A percentile compares a stretch with the other conserved stretches of the same genome.
Evolutionary conservation across 2,329 filamentous ascomycete species (phyloP).

Genomic region (Neonectria coccinea): DNA sequence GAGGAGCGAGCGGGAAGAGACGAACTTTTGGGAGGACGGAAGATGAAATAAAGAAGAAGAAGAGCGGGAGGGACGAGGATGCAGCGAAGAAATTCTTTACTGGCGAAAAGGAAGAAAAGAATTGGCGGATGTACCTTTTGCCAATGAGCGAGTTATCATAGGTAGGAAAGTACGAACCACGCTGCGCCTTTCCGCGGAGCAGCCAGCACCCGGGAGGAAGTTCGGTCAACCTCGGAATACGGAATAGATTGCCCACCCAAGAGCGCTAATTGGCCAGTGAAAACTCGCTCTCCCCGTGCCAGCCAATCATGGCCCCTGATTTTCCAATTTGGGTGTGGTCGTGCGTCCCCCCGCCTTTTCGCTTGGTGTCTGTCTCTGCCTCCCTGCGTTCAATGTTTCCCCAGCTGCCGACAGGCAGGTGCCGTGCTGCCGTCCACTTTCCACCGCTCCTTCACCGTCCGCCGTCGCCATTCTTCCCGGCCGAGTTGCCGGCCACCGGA

Average conservation of each 20-base stretch:
- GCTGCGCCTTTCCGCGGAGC: conserved; percentile 15
- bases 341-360: conserved; percentile 18
- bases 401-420: not conserved
- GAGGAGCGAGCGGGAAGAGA: not conserved
- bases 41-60: conserved; percentile 9
- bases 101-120: conserved; percentile 17
- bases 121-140: conserved; percentile 31
- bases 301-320: conserved; percentile 44
- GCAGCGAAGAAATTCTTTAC: not conserved
- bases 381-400: conserved; percentile 1
- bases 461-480: conserved; percentile 26
- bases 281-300: conserved; percentile 23
- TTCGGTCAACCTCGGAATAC: conserved; percentile 45
- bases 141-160: conserved; percentile 43
- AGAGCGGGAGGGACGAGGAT: not conserved
- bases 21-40: not conserved
- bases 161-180: too few relatives aligned
- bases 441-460: not conserved
- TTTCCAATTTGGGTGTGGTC: conserved; percentile 44
- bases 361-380: conserved; percentile 2
- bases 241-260: conserved; percentile 19
- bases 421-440: conserved; percentile 4
- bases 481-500: conserved; percentile 25
- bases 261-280: conserved; percentile 2
- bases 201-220: conserved; percentile 17